Conservation (phyloP, 2,329 filamentous ascomycete species). For the Alternaria tenuissima region DNA sequence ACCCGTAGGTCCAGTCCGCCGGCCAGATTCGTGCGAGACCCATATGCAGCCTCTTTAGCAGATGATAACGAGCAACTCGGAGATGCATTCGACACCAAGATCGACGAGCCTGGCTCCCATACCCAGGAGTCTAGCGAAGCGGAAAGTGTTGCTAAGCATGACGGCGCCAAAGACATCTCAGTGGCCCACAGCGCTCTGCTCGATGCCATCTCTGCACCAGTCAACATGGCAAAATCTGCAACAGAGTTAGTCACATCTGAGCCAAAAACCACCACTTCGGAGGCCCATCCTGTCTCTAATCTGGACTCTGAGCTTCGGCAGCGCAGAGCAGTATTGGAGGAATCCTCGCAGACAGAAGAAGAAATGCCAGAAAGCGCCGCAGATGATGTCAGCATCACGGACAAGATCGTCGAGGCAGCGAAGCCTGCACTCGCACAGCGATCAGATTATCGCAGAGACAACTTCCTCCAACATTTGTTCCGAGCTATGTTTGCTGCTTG, state of each 20-base stretch:
- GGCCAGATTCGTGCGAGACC: slow-evolving; percentile 18
- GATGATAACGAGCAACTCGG: slow-evolving; percentile 25
- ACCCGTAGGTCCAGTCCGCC: slow-evolving; percentile 7
- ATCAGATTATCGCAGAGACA: slow-evolving; percentile 12
- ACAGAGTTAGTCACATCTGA: slow-evolving; percentile 28
- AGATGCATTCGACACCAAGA: slow-evolving; percentile 9
- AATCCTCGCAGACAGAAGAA: slow-evolving; percentile 7
- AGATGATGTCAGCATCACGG: background rate
- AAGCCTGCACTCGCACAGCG: slow-evolving; percentile 4
- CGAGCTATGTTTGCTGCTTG: slow-evolving; percentile 24
- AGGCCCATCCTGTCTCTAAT: slow-evolving; percentile 2
- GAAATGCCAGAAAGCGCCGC: background rate
- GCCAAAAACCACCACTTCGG: slow-evolving; percentile 1
- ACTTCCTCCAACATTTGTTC: slow-evolving; percentile 17
- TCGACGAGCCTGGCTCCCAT: slow-evolving; percentile 5
- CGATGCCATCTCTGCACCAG: slow-evolving; percentile 22
- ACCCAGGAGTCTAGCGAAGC: slow-evolving; percentile 22
- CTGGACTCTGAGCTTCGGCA: slow-evolving; percentile 24
- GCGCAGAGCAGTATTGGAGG: slow-evolving; percentile 18
- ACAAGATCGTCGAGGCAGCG: slow-evolving; percentile 4
- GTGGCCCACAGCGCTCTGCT: slow-evolving; percentile 16
- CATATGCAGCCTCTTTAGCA: slow-evolving; percentile 23
- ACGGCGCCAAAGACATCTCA: slow-evolving; percentile 25
- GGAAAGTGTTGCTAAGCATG: slow-evolving; percentile 23
- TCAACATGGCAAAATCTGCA: slow-evolving; percentile 16